These are phyloP conservation scores for Aspergillus udagawae DNA, from an alignment of 2,329 filamentous ascomycete genomes.

Conservation along the genomic window DNA sequence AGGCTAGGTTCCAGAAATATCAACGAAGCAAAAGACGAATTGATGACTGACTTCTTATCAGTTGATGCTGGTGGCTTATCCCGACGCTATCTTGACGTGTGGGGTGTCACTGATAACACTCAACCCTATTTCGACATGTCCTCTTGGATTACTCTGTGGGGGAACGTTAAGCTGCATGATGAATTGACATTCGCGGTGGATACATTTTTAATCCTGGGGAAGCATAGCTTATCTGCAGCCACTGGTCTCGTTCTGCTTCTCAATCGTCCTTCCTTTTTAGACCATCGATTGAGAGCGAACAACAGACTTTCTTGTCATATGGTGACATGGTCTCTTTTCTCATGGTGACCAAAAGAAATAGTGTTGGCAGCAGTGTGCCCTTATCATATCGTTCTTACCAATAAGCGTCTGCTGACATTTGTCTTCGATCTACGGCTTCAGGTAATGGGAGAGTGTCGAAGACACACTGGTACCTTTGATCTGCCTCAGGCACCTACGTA, in stretches of 20 bases:
- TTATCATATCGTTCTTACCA: not conserved
- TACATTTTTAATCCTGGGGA: not conserved
- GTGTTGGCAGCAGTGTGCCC: not conserved
- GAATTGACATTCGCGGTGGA: not conserved
- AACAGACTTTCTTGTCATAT: constrained; percentile 11
- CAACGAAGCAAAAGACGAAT: not conserved
- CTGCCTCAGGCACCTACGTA: not conserved
- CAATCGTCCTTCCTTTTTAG: constrained; percentile 30
- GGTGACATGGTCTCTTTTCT: not conserved
- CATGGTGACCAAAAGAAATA: not conserved
- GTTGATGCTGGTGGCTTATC: not conserved
- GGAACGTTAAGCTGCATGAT: not conserved
- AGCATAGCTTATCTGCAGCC: not conserved
- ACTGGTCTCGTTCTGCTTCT: constrained; percentile 4
- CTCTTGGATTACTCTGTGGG: not conserved
- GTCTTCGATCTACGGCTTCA: not conserved
- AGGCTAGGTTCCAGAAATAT: constrained; percentile 4
- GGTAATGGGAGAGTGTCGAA: not conserved
- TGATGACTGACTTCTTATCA: not conserved
- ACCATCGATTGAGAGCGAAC: constrained; percentile 44
- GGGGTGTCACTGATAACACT: not conserved
- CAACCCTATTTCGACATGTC: not conserved
- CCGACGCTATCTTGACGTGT: not conserved
- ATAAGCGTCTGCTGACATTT: not conserved
- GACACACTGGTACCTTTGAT: not conserved